Base-by-base conservation (phyloP, 306 rosid species). In the Acacia acuminata region DNA sequence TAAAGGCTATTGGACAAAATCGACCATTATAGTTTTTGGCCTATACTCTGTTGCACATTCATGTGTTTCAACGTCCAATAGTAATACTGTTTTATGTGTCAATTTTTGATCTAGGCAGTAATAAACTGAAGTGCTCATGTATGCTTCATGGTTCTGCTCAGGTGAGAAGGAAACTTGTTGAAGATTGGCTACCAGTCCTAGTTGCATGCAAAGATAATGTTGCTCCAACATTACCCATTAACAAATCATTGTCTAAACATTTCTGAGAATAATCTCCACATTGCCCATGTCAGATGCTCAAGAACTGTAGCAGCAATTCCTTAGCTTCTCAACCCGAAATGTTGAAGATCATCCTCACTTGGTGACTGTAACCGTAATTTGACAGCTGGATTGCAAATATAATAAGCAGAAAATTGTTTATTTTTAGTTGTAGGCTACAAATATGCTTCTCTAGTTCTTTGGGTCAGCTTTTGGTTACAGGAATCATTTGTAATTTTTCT, bases 201-300 rank as follows among this genome's bases (percentile, higher is more conserved):
- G 81, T 93, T 30, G 89, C 88, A 16, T 92, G 98, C 94, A 95
- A 93, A 86, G 98, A 93, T 82, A 87, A 85, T 73, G 86, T 87
- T 66, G 90, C 98, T 4, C 95, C 98, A 43, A 77, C 91, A 87
- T 89, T 86, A 7, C 88, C 90, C 24, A 83, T 82, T 80, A 88
- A 89, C 91, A 96, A 88, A 86, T 78, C 84, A 1, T n/a, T n/a
- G n/a, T n/a, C n/a, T n/a, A 89, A 82, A 96, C 91, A 68, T 91
- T 96, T 83, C 81, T 93, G 85, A 86, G 85, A 76, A 91, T 96
- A 72, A 96, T 96, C 80, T 93, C 99, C 8, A 96, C 99, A 0
- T 85, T 96, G 82, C 97, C 99, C 78, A 87, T 96, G 96, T 84
- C 93, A 4, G 99, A 96, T 87, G 88, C 99, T 60, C 98, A 90